Evolutionary conservation across 2,329 filamentous ascomycete species (phyloP), one percentile per base, ranked within the genome.

Genomic region (Thelonectria discophora): DNA sequence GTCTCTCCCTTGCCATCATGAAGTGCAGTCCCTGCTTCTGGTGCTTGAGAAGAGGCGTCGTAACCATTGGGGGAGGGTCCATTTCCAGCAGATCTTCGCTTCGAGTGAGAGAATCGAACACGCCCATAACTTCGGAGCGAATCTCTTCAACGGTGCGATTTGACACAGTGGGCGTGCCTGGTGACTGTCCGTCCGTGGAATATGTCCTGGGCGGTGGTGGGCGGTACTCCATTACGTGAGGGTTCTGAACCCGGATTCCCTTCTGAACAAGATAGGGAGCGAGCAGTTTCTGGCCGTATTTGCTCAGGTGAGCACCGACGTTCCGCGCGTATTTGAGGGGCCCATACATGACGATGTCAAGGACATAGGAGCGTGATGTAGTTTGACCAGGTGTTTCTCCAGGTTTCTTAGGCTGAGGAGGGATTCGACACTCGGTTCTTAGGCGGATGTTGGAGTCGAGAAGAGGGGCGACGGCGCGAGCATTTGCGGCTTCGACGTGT

Each of bases 21-120:
- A 97, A 98, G 74, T 89, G 87, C 0, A 98, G 83, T 0, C 91
- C 94, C 77, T 97, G 93, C 75, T 92, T 95, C 75, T 98, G 94
- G 77, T 98, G 94, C 60, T 85, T 84, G 43, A 97, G 86, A 17
- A 98, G 79, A 27, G 86, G 82, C 0, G 89, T 93, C 58, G 84
- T 83, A 55, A 95, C 84, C 7, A 80, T 76, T 2, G 78, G 65
- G 55, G 87, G 82, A 0, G 92, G 85, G 4, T 94, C 88, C 79
- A 90, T 88, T 66, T 89, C 85, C 0, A 91, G 90, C 7, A 98
- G 80, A 62, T 92, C 87, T 58, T 96, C 90, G 10, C 85, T 88
- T 69, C 89, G 89, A 24, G 89, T 86, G 40, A 97, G 86, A 8
- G 89, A 90, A 78, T 97, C 93, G 71, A 99, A 97, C 73, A 98